These are phyloP conservation scores for Solanum acaule DNA, from an alignment of 257 asterid species.

Conservation along the genomic window DNA sequence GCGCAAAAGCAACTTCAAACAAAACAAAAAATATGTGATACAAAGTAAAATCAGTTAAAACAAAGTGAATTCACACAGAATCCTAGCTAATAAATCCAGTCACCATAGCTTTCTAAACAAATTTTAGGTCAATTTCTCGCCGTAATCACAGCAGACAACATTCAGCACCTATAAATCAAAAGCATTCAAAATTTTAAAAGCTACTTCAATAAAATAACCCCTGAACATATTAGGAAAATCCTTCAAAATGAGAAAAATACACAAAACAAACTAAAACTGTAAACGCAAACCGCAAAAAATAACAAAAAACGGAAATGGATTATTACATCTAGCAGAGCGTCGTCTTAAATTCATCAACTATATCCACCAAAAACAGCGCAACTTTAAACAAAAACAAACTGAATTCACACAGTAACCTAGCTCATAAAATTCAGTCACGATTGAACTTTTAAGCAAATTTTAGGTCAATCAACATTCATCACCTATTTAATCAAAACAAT, in stretches of 20 bases:
- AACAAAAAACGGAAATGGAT: not conserved
- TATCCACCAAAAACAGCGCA: not conserved
- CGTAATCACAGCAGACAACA: not conserved
- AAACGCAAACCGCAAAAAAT: slow-evolving; percentile 1
- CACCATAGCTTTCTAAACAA: not conserved
- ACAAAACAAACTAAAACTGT: not conserved
- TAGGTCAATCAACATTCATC: not conserved
- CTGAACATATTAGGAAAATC: not conserved
- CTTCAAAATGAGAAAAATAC: not conserved
- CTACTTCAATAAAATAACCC: not conserved
- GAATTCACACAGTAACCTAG: not conserved
- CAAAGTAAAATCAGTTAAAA: not conserved
- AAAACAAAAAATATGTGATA: not conserved
- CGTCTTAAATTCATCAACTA: not conserved
- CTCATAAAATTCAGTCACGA: not conserved
- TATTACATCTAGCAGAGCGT: not conserved
- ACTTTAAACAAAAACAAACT: not conserved
- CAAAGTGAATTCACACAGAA: not conserved
- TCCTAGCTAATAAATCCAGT: not conserved
- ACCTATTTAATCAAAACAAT: not conserved
- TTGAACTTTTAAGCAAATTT: not conserved
- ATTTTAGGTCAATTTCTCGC: slow-evolving; percentile 4
- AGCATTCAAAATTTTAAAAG: not conserved
- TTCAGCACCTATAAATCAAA: not conserved
- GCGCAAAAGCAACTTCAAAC: not conserved